phyloP scores from a whole-genome alignment of 1,139 yeast genomes.

The Saccharomycopsis hybrid region DNA sequence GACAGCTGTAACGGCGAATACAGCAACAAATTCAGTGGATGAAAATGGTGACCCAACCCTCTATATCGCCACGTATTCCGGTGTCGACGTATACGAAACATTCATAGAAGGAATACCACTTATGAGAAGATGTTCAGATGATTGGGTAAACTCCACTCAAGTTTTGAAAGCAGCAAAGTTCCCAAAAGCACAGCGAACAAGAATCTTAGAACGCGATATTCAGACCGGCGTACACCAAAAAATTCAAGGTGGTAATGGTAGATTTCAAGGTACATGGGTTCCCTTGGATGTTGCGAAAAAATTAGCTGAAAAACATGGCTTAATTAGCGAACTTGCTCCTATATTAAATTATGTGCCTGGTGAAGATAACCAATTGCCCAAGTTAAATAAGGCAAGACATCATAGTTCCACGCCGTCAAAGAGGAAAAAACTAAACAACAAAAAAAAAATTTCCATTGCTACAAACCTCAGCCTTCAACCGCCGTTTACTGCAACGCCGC shows the following conservation, averaged over 20 bases:
- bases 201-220: constrained; percentile 64
- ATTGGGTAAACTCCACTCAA: constrained; percentile 94
- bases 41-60: constrained; percentile 25
- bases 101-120: constrained; percentile 67
- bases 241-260: constrained; percentile 94
- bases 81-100: constrained; percentile 63
- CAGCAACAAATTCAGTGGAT: no score
- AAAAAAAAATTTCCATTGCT: neutral
- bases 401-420: constrained; percentile 7
- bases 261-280: constrained; percentile 94
- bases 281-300: constrained; percentile 44
- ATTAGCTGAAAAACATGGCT: constrained; percentile 16
- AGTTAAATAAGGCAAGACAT: constrained; percentile 9
- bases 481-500: neutral
- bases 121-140: constrained; percentile 75
- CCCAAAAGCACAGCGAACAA: constrained; percentile 80
- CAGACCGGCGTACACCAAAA: constrained; percentile 81
- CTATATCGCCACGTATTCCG: constrained; percentile 58
- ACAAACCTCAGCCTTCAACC: neutral
- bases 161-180: constrained; percentile 81
- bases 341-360: constrained; percentile 13
- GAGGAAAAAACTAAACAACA: constrained; percentile 8
- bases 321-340: constrained; percentile 6
- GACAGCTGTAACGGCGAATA: no score
- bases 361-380: constrained; percentile 3